Percentiles rank a stretch among this genome's conserved stretches.
Conservation (phyloP, 2,329 filamentous ascomycete genomes). For the Fusarium sp. region DNA sequence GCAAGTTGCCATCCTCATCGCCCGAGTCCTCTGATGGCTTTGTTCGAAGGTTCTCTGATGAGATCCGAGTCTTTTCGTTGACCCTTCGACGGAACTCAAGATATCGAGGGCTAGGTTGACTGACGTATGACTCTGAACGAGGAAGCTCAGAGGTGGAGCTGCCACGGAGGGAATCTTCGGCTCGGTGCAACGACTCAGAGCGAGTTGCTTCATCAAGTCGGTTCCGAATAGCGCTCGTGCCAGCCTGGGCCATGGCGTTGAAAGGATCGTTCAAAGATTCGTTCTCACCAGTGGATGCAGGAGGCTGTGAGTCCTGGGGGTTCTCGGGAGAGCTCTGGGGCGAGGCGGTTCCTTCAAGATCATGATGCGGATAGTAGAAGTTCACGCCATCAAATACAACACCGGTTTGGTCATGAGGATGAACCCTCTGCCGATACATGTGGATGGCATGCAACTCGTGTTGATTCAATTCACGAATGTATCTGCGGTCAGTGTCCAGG, state of each 20-base stretch:
- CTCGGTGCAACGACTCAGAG: conserved; percentile 45
- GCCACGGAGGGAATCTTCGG: conserved; percentile 34
- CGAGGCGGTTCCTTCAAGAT: not conserved
- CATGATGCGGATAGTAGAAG: conserved; percentile 66
- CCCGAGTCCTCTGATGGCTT: conserved; percentile 34
- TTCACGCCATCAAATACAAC: conserved; percentile 71
- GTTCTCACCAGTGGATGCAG: conserved; percentile 7
- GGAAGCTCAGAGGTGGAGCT: conserved; percentile 35
- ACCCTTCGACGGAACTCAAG: conserved; percentile 41
- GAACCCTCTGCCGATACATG: conserved; percentile 67
- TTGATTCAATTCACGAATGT: conserved; percentile 63
- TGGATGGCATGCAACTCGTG: conserved; percentile 66
- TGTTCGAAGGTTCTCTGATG: conserved; percentile 16
- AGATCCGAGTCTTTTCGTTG: conserved; percentile 22
- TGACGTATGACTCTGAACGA: conserved; percentile 37
- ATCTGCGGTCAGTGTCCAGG: conserved; percentile 59
- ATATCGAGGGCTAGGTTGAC: conserved; percentile 41
- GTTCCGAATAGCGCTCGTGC: conserved; percentile 31
- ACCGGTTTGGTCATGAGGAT: conserved; percentile 58
- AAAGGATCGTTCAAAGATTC: conserved; percentile 38
- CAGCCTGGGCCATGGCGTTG: conserved; percentile 20
- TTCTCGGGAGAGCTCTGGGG: not conserved
- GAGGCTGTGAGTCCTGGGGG: conserved; percentile 2
- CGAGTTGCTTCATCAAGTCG: conserved; percentile 45
- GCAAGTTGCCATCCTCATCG: conserved; percentile 48